These are phyloP conservation scores for Immersiella caudata DNA, from an alignment of 495 filamentous ascomycete genomes.

Conservation along the genomic window DNA sequence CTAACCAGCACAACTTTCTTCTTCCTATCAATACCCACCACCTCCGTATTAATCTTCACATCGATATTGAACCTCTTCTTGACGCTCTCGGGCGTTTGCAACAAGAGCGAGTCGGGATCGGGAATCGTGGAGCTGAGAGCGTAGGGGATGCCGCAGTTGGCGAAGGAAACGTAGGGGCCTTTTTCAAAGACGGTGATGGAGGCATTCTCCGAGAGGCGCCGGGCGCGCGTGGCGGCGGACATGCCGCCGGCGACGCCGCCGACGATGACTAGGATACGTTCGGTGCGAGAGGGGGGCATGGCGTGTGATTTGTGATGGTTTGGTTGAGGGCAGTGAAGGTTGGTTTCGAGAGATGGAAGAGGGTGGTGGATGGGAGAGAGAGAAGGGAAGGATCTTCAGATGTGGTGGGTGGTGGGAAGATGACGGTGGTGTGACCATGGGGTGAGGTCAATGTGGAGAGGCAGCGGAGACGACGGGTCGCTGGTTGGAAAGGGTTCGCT, in stretches of 20 bases:
- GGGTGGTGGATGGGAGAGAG: background rate
- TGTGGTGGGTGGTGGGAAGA: background rate
- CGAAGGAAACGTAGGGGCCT: constrained; percentile 38
- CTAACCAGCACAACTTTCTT: background rate
- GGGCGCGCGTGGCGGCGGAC: constrained; percentile 37
- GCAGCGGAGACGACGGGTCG: no score
- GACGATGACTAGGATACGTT: constrained; percentile 26
- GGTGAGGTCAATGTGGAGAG: background rate
- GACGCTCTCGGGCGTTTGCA: constrained; percentile 33
- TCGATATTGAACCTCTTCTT: constrained; percentile 35
- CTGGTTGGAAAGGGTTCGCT: no score
- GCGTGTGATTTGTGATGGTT: background rate
- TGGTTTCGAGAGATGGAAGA: background rate
- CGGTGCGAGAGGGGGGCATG: background rate
- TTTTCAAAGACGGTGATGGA: constrained; percentile 41
- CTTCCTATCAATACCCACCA: constrained; percentile 21
- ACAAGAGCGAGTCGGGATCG: constrained; percentile 26
- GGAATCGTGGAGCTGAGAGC: constrained; percentile 36
- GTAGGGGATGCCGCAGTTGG: constrained; percentile 43
- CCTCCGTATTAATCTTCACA: constrained; percentile 28
- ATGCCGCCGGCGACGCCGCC: constrained; percentile 41
- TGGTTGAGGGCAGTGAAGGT: background rate
- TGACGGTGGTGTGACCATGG: background rate
- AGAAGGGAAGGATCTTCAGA: background rate
- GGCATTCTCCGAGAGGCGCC: constrained; percentile 35